phyloP scores from a whole-genome alignment of 2,329 filamentous ascomycete genomes.

The Helicocarpus griseus region DNA sequence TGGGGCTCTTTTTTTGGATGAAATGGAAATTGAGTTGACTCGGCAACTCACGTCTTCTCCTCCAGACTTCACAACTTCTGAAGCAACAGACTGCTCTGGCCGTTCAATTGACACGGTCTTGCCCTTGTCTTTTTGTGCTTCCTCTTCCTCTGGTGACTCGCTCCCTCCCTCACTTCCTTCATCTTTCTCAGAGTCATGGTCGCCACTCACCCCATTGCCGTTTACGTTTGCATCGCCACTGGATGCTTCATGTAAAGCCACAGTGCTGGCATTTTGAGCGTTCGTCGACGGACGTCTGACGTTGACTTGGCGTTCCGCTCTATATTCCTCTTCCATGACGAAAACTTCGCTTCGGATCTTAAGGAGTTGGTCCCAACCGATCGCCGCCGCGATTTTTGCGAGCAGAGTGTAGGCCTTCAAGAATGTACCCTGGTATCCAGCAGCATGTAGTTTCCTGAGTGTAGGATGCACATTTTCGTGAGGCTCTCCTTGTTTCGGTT shows the following conservation, averaged over 20 bases:
- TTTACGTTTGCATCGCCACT: slow-evolving; percentile 30
- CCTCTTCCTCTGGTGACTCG: slow-evolving; percentile 17
- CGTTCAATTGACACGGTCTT: slow-evolving; percentile 53
- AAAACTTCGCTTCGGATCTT: slow-evolving; percentile 95
- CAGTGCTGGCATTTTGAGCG: slow-evolving; percentile 68
- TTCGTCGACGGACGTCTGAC: slow-evolving; percentile 31
- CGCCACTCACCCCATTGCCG: slow-evolving; percentile 20
- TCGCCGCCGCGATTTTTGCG: slow-evolving; percentile 91
- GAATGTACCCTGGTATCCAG: slow-evolving; percentile 89
- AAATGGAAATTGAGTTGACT: neutral
- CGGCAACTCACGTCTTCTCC: slow-evolving; percentile 53
- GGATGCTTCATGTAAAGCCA: slow-evolving; percentile 64
- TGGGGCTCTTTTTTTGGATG: neutral
- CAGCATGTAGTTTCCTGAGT: slow-evolving; percentile 73
- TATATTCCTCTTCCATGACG: slow-evolving; percentile 98
- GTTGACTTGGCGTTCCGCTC: slow-evolving; percentile 55
- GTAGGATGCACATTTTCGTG: slow-evolving; percentile 81
- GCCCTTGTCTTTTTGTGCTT: slow-evolving; percentile 19
- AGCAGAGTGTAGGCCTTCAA: slow-evolving; percentile 87
- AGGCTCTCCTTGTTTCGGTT: slow-evolving; percentile 60
- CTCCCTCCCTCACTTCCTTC: slow-evolving; percentile 23
- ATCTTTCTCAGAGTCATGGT: slow-evolving; percentile 15
- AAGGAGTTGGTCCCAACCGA: slow-evolving; percentile 93
- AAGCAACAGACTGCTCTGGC: slow-evolving; percentile 67
- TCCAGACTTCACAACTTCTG: slow-evolving; percentile 66